Conservation (phyloP, 2,329 filamentous ascomycete genomes). For the Drechslerella coelobrocha region DNA sequence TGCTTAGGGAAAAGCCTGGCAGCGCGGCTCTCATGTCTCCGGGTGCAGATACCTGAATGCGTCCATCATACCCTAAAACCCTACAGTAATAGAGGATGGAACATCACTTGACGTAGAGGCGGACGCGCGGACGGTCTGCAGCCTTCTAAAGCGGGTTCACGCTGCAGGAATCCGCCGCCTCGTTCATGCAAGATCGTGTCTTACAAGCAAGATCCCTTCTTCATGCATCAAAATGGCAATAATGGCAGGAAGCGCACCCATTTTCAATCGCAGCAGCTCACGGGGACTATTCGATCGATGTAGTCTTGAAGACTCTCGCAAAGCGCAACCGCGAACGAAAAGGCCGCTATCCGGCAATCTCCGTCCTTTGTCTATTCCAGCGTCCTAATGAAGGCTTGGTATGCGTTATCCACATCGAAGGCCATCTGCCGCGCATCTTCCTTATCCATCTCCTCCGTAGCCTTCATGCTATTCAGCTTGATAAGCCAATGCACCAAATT, state of each 20-base stretch:
- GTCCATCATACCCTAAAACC: slow-evolving; percentile 29
- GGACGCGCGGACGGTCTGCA: slow-evolving; percentile 42
- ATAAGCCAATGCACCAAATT: slow-evolving; percentile 99
- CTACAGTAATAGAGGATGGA: slow-evolving; percentile 9
- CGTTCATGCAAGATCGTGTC: slow-evolving; percentile 50
- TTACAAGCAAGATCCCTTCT: slow-evolving; percentile 36
- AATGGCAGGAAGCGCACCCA: background rate
- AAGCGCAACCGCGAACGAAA: slow-evolving; percentile 2
- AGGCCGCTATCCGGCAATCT: background rate
- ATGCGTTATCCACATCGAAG: slow-evolving; percentile 55
- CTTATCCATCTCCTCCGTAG: slow-evolving; percentile 85
- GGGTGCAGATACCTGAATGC: slow-evolving; percentile 42
- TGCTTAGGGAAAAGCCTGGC: slow-evolving; percentile 10
- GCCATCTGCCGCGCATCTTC: slow-evolving; percentile 68
- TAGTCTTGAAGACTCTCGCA: background rate
- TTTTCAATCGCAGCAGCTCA: background rate
- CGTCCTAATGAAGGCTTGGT: slow-evolving; percentile 53
- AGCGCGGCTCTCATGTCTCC: slow-evolving; percentile 43
- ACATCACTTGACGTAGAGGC: slow-evolving; percentile 48
- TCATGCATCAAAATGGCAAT: slow-evolving; percentile 17
- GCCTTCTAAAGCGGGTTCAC: slow-evolving; percentile 41
- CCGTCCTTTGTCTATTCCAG: slow-evolving; percentile 23
- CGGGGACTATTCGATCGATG: background rate
- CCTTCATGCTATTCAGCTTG: slow-evolving; percentile 95
- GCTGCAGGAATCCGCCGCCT: slow-evolving; percentile 48